Evolutionary conservation across 495 filamentous ascomycete genomes (phyloP).

Genomic region (Astrothelium macrocarpum): DNA sequence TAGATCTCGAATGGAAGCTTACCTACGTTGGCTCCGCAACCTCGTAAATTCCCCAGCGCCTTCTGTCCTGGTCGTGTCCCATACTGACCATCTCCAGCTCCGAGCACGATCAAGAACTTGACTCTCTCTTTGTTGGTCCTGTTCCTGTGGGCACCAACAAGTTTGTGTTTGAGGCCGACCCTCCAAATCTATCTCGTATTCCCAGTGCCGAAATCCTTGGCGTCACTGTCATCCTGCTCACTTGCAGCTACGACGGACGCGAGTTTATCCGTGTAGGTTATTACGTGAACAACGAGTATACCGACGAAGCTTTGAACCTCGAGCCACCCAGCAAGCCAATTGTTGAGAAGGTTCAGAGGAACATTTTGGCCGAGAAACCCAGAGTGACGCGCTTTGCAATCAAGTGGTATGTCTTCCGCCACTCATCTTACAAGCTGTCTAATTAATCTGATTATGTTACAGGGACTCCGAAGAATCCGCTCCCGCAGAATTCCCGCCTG

Average conservation of each 20-base stretch:
- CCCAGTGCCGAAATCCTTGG: conserved; percentile 90
- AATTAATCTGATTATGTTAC: conserved; percentile 7
- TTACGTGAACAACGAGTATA: conserved; percentile 98
- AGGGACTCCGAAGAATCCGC: conserved; percentile 97
- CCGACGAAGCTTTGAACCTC: conserved; percentile 73
- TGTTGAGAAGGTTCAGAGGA: conserved; percentile 82
- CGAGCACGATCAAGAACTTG: conserved; percentile 96
- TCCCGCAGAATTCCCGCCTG: conserved; percentile 89
- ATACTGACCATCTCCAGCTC: conserved; percentile 46
- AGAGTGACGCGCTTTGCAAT: conserved; percentile 97
- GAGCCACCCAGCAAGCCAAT: conserved; percentile 87
- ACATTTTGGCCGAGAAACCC: conserved; percentile 93
- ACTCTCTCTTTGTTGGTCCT: conserved; percentile 89
- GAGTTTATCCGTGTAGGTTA: conserved; percentile 98
- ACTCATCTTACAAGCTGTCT: not conserved
- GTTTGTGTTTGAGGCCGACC: conserved; percentile 93
- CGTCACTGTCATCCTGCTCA: conserved; percentile 92
- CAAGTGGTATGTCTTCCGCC: conserved; percentile 63
- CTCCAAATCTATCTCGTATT: conserved; percentile 80
- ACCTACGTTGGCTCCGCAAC: conserved; percentile 98
- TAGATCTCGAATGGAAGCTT: conserved; percentile 98
- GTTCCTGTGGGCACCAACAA: conserved; percentile 97
- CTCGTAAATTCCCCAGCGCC: conserved; percentile 51
- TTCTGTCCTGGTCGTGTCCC: conserved; percentile 14
- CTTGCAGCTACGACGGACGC: conserved; percentile 88